Base-by-base conservation (phyloP, 495 filamentous ascomycete genomes). In the Tuber aestivum region DNA sequence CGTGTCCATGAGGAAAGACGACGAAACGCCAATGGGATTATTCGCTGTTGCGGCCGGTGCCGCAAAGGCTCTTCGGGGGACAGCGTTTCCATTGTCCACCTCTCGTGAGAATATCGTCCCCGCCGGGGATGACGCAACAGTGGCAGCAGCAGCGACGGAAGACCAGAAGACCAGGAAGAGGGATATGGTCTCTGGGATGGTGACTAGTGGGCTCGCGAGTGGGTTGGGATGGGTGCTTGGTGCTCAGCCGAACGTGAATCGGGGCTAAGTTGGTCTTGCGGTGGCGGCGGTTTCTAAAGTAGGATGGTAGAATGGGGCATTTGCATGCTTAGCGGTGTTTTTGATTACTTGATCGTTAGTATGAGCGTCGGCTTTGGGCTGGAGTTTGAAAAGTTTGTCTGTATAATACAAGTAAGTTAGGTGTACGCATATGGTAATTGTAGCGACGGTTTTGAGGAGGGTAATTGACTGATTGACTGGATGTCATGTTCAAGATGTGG, bases 11-110 rank as follows among this genome's bases (percentile, higher is more conserved):
- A 84, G 74, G 75, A 84, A 9, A 72, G 79, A 85, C 21, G 92
- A 93, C 72, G 94, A 96, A 81, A 92, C 93, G 44, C 95, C 95
- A 0, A 94, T 97, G 91, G 94, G 93, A 3, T 86, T 98, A 38
- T 98, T 99, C 81, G 96, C 97, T 77, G 89, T 98, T 65, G 94
- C 94, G 12, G 87, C 93, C 41, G 93, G 91, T 72, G 94, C 94
- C 42, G 90, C 92, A 8, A 87, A 90, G 61, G 94, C 96, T 12
- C 69, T 83, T n/a, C 75, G 76, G 38, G 75, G 78, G 8, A 76
- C 73, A 38, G 75, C 70, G 38, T 76, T 84, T 37, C 80, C 78
- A 37, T 61, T 77, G 42, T 20, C 70, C 61, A 61, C 71, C 14
- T 70, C 70, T 23, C 69, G 71, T 23, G 70, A 74, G 32, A 70